Conservation (phyloP, 2,329 filamentous ascomycete genomes). For the Verticillium zaregamsianum region DNA sequence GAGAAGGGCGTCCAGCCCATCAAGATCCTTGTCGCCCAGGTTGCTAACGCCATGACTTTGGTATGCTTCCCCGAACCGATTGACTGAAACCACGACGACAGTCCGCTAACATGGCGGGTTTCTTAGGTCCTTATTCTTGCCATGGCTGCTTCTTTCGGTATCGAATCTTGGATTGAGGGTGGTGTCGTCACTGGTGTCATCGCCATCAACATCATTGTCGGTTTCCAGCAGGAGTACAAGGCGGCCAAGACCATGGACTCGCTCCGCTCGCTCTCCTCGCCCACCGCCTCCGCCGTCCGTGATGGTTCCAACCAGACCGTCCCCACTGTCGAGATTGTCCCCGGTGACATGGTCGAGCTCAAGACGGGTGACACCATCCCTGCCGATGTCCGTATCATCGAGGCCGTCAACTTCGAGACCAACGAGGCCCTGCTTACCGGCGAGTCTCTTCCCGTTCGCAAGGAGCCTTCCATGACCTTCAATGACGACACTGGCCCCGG, state of each 20-base stretch:
- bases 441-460: slow-evolving; percentile 57
- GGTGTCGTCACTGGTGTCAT: slow-evolving; percentile 56
- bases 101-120: neutral
- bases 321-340: slow-evolving; percentile 42
- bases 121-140: slow-evolving; percentile 48
- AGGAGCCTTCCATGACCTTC: slow-evolving; percentile 42
- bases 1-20: slow-evolving; percentile 53
- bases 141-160: slow-evolving; percentile 55
- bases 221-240: slow-evolving; percentile 39
- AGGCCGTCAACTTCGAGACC: slow-evolving; percentile 63
- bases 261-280: slow-evolving; percentile 36
- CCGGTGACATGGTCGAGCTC: slow-evolving; percentile 52
- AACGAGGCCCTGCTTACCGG: slow-evolving; percentile 64
- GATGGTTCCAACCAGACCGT: slow-evolving; percentile 33
- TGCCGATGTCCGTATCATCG: slow-evolving; percentile 52
- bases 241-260: slow-evolving; percentile 48
- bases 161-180: slow-evolving; percentile 56
- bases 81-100: neutral
- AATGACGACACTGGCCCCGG: slow-evolving; percentile 40
- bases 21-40: slow-evolving; percentile 61
- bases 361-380: slow-evolving; percentile 58
- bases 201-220: slow-evolving; percentile 53
- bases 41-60: slow-evolving; percentile 67
- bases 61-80: slow-evolving; percentile 27
- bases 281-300: slow-evolving; percentile 38